A percentile compares a stretch with the other conserved stretches of the same genome.
Evolutionary conservation across 2,329 filamentous ascomycete species (phyloP).

Genomic region (Fusarium sp.): DNA sequence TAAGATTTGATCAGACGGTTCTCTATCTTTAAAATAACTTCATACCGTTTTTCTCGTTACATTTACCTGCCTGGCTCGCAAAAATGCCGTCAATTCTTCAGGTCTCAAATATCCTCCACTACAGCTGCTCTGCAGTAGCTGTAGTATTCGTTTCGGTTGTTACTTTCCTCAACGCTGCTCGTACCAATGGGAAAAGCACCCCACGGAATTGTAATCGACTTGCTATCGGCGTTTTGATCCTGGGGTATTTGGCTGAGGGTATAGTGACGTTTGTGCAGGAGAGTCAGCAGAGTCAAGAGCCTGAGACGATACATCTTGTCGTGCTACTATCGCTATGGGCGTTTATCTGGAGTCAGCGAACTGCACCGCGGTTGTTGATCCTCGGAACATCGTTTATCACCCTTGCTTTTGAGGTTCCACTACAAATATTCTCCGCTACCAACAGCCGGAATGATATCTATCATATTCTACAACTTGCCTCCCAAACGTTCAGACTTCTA

Average conservation of each 20-base stretch:
- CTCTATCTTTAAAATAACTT: not conserved
- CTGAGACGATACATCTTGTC: slow-evolving; percentile 2
- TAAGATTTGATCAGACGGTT: not conserved
- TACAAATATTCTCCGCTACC: not conserved
- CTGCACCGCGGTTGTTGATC: not conserved
- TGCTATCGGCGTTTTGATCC: not conserved
- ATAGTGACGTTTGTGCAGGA: not conserved
- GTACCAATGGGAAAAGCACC: not conserved
- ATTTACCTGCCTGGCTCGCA: not conserved
- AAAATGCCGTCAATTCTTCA: slow-evolving; percentile 13
- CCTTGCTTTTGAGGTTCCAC: slow-evolving; percentile 9
- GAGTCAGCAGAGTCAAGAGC: not conserved
- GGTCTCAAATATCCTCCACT: slow-evolving; percentile 22
- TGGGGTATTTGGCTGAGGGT: slow-evolving; percentile 3
- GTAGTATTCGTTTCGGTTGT: not conserved
- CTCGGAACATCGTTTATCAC: slow-evolving; percentile 11
- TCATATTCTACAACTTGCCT: not conserved
- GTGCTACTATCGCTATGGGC: not conserved
- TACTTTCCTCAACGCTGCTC: not conserved
- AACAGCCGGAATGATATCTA: not conserved
- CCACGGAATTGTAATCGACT: not conserved
- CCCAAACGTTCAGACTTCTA: slow-evolving; percentile 3
- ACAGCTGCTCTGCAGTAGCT: not conserved
- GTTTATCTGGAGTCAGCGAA: not conserved
- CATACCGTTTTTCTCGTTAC: not conserved